Evolutionary conservation across 352 stramenopile species (phyloP).

Genomic region (Globisporangium solare): DNA sequence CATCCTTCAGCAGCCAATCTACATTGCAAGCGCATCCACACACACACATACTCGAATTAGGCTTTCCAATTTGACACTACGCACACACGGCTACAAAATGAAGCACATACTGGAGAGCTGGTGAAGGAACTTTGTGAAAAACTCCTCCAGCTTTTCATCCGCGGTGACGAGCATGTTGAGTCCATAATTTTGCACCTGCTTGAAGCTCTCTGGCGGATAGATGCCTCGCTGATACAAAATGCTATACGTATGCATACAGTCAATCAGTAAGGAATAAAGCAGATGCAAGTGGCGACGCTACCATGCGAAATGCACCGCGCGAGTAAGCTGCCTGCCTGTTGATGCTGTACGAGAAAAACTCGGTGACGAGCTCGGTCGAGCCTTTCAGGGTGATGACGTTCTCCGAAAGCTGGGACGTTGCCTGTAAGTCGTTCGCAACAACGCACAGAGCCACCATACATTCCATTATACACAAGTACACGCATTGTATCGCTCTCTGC

Average conservation of each 20-base stretch:
- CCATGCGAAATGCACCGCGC: not conserved
- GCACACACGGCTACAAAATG: not conserved
- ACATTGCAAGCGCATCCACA: not conserved
- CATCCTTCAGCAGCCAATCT: constrained; percentile 93
- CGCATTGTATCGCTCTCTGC: not conserved
- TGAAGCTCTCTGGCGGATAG: constrained; percentile 98
- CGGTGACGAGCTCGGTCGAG: constrained; percentile 97
- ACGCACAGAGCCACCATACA: not conserved
- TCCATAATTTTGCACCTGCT: constrained; percentile 96
- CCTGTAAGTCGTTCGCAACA: constrained; percentile 19
- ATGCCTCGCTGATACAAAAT: constrained; percentile 96
- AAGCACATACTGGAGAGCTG: constrained; percentile 77
- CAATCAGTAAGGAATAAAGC: constrained; percentile 1
- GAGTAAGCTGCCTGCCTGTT: constrained; percentile 78
- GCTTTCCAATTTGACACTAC: not conserved
- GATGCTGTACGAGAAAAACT: constrained; percentile 99
- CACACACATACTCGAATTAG: not conserved
- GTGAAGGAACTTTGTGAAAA: constrained; percentile 92
- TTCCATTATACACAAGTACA: too few relatives aligned
- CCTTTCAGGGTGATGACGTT: constrained; percentile 99
- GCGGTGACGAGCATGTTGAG: constrained; percentile 97
- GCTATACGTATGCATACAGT: constrained; percentile 25
- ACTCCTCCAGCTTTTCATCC: constrained; percentile 95
- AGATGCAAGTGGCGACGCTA: not conserved
- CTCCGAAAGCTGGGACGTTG: constrained; percentile 65